phyloP scores from a whole-genome alignment of 495 filamentous ascomycete species.

The Lasiosphaeria ovina region DNA sequence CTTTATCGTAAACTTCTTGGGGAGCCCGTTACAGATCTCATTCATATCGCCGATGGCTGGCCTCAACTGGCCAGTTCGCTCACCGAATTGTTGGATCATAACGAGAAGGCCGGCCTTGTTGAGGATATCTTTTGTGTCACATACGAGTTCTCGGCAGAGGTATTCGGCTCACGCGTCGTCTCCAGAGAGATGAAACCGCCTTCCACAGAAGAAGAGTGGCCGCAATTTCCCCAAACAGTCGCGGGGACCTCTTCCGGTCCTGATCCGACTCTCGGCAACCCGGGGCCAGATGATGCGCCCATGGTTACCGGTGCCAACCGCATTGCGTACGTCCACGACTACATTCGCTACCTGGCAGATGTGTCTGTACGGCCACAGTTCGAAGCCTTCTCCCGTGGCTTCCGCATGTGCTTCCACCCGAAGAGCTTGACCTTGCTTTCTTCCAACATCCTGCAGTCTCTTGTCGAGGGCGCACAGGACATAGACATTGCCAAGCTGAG shows the following conservation, averaged over 20 bases:
- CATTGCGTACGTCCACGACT: slow-evolving; percentile 76
- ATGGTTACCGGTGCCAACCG: slow-evolving; percentile 77
- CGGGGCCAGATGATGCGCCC: slow-evolving; percentile 46
- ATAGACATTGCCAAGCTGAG: slow-evolving; percentile 74
- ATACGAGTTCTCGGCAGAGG: slow-evolving; percentile 80
- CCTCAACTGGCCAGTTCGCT: slow-evolving; percentile 72
- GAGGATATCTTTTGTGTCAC: slow-evolving; percentile 75
- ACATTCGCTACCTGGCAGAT: slow-evolving; percentile 80
- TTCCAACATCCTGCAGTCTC: slow-evolving; percentile 63
- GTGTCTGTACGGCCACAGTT: slow-evolving; percentile 75
- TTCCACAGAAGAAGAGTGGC: slow-evolving; percentile 32
- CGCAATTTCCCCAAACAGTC: slow-evolving; percentile 34
- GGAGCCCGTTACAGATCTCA: slow-evolving; percentile 59
- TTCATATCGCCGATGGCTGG: slow-evolving; percentile 86
- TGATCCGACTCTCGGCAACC: slow-evolving; percentile 33
- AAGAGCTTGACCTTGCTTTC: slow-evolving; percentile 70
- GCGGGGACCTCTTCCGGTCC: slow-evolving; percentile 16
- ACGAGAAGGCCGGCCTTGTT: slow-evolving; percentile 68
- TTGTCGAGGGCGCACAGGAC: slow-evolving; percentile 78
- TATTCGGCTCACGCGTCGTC: slow-evolving; percentile 56
- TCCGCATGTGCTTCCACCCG: slow-evolving; percentile 69
- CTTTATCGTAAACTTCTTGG: slow-evolving; percentile 81
- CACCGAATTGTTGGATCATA: slow-evolving; percentile 67
- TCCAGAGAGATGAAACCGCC: slow-evolving; percentile 46
- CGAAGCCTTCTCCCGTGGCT: slow-evolving; percentile 77